Evolutionary conservation across 83 land plant species (phyloP).

Genomic region (Thuja plicata): DNA sequence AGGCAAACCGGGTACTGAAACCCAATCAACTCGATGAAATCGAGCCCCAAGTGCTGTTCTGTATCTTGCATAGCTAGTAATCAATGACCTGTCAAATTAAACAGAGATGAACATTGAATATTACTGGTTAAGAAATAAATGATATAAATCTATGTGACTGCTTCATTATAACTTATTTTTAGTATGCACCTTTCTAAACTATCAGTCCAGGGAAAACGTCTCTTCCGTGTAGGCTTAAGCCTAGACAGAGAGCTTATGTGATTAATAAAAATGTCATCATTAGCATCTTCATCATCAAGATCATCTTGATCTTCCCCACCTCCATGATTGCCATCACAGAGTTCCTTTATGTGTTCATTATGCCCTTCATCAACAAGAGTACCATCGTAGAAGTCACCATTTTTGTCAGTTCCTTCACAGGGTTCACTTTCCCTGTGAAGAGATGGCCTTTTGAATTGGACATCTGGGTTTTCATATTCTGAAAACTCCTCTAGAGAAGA

Average conservation of each 20-base stretch:
- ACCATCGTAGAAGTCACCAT: neutral
- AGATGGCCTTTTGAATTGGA: neutral
- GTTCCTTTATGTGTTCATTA: conserved; percentile 1
- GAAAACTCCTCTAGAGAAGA: conserved; percentile 13
- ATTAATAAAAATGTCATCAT: conserved; percentile 16
- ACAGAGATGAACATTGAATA: conserved; percentile 9
- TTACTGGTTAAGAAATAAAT: neutral
- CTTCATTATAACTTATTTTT: neutral
- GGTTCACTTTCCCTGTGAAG: neutral
- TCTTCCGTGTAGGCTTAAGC: conserved; percentile 49
- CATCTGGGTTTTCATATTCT: conserved; percentile 10
- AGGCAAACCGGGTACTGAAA: conserved; percentile 69
- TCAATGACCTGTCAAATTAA: conserved; percentile 55
- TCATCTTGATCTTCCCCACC: conserved; percentile 18
- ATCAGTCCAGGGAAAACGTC: conserved; percentile 82
- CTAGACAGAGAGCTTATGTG: conserved; percentile 27
- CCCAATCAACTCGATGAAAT: conserved; percentile 79
- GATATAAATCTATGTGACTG: neutral
- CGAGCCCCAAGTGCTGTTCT: conserved; percentile 78
- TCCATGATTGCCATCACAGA: conserved; percentile 11
- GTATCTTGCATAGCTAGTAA: conserved; percentile 77
- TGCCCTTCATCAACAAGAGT: conserved; percentile 19
- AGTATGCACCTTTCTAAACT: conserved; percentile 64
- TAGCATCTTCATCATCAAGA: conserved; percentile 37
- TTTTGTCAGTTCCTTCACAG: neutral